Evolutionary conservation across 1,284 basidiomycete genomes (phyloP), one percentile per base, ranked within the genome.

Genomic region (Cutaneotrichosporon dermatis): DNA sequence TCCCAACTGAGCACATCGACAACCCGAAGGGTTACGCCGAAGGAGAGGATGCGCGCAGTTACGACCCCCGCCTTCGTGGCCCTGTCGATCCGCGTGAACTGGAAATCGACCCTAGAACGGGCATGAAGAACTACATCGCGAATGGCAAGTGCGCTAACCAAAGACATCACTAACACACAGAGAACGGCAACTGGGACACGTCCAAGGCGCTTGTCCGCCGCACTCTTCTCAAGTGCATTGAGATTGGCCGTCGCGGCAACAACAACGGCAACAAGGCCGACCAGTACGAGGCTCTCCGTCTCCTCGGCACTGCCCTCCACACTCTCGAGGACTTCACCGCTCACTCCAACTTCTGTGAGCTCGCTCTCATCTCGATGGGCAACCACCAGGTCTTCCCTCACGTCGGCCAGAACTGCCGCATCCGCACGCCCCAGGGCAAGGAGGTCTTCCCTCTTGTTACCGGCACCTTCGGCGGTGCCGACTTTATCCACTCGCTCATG

Each of bases 61-160:
- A 88, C 67, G 85, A 96, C 69, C 83, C 84, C 2, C 86, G 87
- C 56, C 83, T 92, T 45, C 84, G 90, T 55, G 87, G 86, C 13
- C 90, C 89, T 2, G 85, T 92, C 48, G 72, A 81, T 64, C 88
- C 88, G 0, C 79, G 83, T 46, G 93, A 97, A 73, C 81, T 96
- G 6, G 88, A 94, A 68, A 83, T 97, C 25, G 93, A 97, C 74
- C 85, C 85, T 1, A 80, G 83, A 9, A 90, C 88, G 0, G 93
- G 92, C 5, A 95, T 97, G 92, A 96, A 96, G 81, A 93, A 93
- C 71, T 97, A 95, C 74, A 93, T 96, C 60, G 90, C 90, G 2
- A 94, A 93, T 69, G 86, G 86, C 84, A 66, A 39, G 75, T 62
- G 12, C 12, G 6, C 2, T n/a, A 40, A 1, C 6, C 34, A 6